phyloP scores from a whole-genome alignment of 495 filamentous ascomycete species.

The Penicillium odoratum region DNA sequence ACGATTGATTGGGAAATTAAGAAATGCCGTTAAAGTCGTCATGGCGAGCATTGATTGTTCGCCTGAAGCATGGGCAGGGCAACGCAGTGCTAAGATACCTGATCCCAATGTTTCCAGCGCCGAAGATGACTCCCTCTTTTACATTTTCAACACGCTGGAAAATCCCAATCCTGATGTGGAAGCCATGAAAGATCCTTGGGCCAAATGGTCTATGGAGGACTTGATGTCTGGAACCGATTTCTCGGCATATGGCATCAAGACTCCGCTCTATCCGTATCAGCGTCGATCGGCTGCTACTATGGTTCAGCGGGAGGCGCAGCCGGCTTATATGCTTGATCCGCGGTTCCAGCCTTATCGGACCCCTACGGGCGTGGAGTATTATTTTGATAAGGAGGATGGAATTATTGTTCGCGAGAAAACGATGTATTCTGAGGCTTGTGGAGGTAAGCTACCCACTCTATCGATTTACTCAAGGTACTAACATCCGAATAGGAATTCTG shows the following conservation, averaged over 20 bases:
- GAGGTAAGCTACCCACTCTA: conserved; percentile 49
- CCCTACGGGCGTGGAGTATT: conserved; percentile 65
- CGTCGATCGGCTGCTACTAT: conserved; percentile 79
- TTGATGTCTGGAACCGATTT: conserved; percentile 49
- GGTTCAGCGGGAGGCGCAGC: conserved; percentile 76
- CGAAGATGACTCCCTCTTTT: conserved; percentile 66
- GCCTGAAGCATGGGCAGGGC: conserved; percentile 55
- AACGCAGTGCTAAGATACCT: conserved; percentile 5
- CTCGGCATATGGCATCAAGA: conserved; percentile 61
- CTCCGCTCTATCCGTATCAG: conserved; percentile 75
- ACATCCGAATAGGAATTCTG: conserved; percentile 34
- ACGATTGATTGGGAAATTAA: conserved; percentile 40
- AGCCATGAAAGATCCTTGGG: conserved; percentile 53
- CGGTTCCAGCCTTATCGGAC: conserved; percentile 58
- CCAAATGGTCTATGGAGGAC: conserved; percentile 59
- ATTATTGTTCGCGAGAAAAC: conserved; percentile 60
- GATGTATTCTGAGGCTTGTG: conserved; percentile 71
- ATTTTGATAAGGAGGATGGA: conserved; percentile 67
- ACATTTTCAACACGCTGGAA: conserved; percentile 82
- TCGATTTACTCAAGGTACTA: neutral
- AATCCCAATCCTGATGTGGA: conserved; percentile 64
- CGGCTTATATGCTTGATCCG: conserved; percentile 68
- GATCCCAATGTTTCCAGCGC: conserved; percentile 12
- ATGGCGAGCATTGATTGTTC: conserved; percentile 61
- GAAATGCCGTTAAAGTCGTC: conserved; percentile 48